Evolutionary conservation across 2,329 filamentous ascomycete species (phyloP).

Genomic region (Fusarium devonianum): DNA sequence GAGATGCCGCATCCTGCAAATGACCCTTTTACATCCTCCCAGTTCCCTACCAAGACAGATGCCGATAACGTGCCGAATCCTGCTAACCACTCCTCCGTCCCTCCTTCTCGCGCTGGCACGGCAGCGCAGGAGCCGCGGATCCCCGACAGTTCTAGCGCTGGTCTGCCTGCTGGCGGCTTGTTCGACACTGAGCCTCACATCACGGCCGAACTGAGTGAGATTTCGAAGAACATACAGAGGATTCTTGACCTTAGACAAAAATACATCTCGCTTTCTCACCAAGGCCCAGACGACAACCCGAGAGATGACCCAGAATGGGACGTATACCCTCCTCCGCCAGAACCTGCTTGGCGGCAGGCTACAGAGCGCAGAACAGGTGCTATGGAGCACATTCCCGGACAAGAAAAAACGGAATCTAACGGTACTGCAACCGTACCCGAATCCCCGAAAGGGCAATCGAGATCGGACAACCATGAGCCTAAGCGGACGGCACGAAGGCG

Average conservation of each 20-base stretch:
- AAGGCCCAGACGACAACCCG: constrained; percentile 84
- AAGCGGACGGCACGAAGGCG: constrained; percentile 66
- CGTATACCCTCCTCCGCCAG: constrained; percentile 90
- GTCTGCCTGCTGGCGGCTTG: constrained; percentile 55
- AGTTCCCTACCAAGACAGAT: constrained; percentile 21
- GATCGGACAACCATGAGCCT: constrained; percentile 41
- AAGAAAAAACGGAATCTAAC: constrained; percentile 27
- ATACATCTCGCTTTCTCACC: constrained; percentile 85
- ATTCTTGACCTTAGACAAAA: constrained; percentile 88
- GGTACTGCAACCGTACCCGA: constrained; percentile 16
- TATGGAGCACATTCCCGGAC: constrained; percentile 28
- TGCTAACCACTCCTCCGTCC: constrained; percentile 9
- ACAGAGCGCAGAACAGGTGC: constrained; percentile 22
- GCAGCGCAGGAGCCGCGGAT: constrained; percentile 18
- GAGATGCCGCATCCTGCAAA: constrained; percentile 42
- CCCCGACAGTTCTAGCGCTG: constrained; percentile 31
- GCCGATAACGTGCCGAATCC: constrained; percentile 14
- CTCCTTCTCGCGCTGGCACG: constrained; percentile 11
- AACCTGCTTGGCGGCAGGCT: constrained; percentile 76
- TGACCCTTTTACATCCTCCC: constrained; percentile 19
- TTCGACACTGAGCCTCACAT: constrained; percentile 79
- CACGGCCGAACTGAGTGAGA: constrained; percentile 81
- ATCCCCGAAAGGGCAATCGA: constrained; percentile 11
- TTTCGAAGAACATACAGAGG: constrained; percentile 89
- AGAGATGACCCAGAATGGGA: constrained; percentile 83